Evolutionary conservation across 2,329 filamentous ascomycete genomes (phyloP), one percentile per base, ranked within the genome.

Genomic region (Cladosporium sp.): DNA sequence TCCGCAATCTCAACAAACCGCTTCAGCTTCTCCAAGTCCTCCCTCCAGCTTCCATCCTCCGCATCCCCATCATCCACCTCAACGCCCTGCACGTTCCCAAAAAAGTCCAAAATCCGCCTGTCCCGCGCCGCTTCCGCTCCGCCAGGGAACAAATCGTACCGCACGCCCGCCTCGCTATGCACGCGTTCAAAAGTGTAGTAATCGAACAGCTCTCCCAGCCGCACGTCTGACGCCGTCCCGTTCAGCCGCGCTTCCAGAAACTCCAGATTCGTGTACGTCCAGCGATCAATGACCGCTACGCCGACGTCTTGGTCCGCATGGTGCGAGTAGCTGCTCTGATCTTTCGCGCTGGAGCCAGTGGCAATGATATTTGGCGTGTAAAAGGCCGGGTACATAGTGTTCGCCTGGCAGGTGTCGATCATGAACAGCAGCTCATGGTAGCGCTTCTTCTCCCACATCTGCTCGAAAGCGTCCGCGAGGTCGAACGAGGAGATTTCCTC

Each of bases 401-500:
- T 98, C 52, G 93, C 93, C 74, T 98, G 93, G 74, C 93, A 98
- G 0, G 93, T 98, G 70, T 98, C 93, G 72, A 98, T 98, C 93
- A 98, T 98, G 77, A 98, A 98, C 54, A 98, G 82, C 61, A 98
- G 84, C 72, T 98, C 93, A 69, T 97, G 89, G 72, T 97, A 98
- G 77, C 93, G 85, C 76, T 95, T 95, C 83, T 98, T 98, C 79
- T 98, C 93, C 88, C 91, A 96, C 93, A 98, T 98, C 76, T 98
- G 92, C 72, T 95, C 90, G 69, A 98, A 97, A 0, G 93, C 93
- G 70, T 98, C 89, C 4, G 95, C 93, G 53, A 98, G 76, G 72
- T 98, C 93, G 69, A 95, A 96, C 0, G 90, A 90, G 52, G 89
- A 91, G 60, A 98, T 97, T 72, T 98, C 93, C 70, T 98, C 93